These are phyloP conservation scores for Austroboletus rostrupii DNA, from an alignment of 1,284 basidiomycete genomes.

Conservation along the genomic window DNA sequence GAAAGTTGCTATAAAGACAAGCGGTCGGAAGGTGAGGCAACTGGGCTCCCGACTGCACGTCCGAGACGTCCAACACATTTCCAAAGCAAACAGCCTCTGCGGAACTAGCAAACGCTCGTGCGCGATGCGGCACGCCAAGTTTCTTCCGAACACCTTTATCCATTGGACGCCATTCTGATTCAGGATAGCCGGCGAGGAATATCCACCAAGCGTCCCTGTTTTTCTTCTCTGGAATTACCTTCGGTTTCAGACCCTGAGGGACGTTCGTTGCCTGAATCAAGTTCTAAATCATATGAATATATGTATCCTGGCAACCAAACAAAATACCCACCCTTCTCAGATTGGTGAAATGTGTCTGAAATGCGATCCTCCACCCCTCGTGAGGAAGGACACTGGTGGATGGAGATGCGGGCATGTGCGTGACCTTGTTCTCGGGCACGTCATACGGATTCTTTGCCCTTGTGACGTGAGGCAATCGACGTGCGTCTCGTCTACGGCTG, in stretches of 20 bases:
- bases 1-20: not conserved
- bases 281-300: constrained; percentile 45
- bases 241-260: constrained; percentile 26
- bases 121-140: constrained; percentile 21
- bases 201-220: constrained; percentile 75
- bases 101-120: constrained; percentile 37
- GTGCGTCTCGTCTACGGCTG: constrained; percentile 57
- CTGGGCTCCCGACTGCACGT: constrained; percentile 4
- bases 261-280: constrained; percentile 52
- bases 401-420: constrained; percentile 19
- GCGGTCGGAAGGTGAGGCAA: not conserved
- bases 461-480: constrained; percentile 54
- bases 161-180: constrained; percentile 56
- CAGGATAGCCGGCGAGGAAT: constrained; percentile 66
- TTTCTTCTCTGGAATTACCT: constrained; percentile 60
- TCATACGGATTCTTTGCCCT: constrained; percentile 67
- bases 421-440: constrained; percentile 23
- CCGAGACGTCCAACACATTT: constrained; percentile 3
- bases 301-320: not conserved
- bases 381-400: constrained; percentile 43
- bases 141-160: constrained; percentile 24
- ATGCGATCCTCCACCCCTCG: constrained; percentile 57
- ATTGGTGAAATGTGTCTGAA: constrained; percentile 57
- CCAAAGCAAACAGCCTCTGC: constrained; percentile 12
- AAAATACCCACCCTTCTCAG: constrained; percentile 50